phyloP scores from a whole-genome alignment of 202 grass and related monocot species.

The Schoenoplectus tabernaemontani region DNA sequence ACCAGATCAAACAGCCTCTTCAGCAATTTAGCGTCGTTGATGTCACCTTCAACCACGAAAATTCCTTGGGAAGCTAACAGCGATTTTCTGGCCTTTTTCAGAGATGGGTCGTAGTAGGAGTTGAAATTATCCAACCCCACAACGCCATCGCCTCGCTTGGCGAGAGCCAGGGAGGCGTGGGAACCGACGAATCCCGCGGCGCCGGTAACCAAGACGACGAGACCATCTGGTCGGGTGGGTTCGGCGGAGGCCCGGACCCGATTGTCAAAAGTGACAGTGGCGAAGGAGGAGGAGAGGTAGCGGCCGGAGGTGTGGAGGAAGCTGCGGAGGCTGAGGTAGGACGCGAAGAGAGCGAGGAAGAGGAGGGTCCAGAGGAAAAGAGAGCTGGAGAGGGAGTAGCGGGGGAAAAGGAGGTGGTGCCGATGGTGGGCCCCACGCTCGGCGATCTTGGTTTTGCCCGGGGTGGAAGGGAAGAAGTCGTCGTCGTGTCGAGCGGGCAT shows the following conservation, averaged over 20 bases:
- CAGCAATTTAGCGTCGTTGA: constrained; percentile 58
- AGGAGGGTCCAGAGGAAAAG: constrained; percentile 23
- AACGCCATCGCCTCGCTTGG: constrained; percentile 52
- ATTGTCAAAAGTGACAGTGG: constrained; percentile 36
- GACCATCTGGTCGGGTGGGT: constrained; percentile 24
- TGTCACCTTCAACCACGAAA: constrained; percentile 42
- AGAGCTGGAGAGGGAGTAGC: constrained; percentile 30
- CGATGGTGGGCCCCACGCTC: constrained; percentile 46
- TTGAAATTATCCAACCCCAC: constrained; percentile 83
- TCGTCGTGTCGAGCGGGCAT: constrained; percentile 2
- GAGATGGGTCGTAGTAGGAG: constrained; percentile 51
- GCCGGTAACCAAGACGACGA: constrained; percentile 63
- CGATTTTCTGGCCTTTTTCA: constrained; percentile 55
- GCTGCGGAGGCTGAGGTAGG: constrained; percentile 41
- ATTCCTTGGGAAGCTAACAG: constrained; percentile 43
- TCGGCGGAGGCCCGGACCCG: constrained; percentile 40
- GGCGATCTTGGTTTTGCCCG: constrained; percentile 26
- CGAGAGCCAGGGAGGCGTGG: constrained; percentile 57
- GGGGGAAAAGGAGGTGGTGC: constrained; percentile 36
- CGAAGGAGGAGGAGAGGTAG: constrained; percentile 25
- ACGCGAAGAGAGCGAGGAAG: not conserved
- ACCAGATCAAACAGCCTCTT: constrained; percentile 33
- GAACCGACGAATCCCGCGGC: constrained; percentile 62
- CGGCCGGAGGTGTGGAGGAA: constrained; percentile 30
- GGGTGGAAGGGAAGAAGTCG: constrained; percentile 20